A percentile compares a stretch with the other conserved stretches of the same genome.
phyloP scores from a whole-genome alignment of 768 basidiomycete species.

The Trametes villosa region DNA sequence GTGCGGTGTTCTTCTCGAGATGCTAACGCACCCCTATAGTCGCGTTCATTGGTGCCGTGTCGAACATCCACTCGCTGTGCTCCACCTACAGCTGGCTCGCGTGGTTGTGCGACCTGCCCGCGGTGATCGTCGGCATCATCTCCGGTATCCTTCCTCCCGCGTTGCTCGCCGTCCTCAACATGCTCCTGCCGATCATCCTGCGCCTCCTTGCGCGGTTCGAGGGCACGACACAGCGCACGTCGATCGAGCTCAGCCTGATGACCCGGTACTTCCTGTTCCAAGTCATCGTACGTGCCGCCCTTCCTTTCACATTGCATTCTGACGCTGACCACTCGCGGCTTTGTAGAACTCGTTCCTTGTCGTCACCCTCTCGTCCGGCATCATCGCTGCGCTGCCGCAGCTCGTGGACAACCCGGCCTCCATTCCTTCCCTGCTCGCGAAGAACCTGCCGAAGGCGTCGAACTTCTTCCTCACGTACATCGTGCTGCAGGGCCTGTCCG shows the following conservation, averaged over 20 bases:
- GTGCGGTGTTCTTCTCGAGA: accelerated
- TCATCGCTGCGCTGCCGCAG: slow-evolving; percentile 68
- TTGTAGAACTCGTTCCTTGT: slow-evolving; percentile 90
- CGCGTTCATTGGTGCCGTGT: slow-evolving; percentile 77
- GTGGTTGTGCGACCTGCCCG: slow-evolving; percentile 81
- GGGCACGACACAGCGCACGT: slow-evolving; percentile 85
- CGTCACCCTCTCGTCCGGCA: slow-evolving; percentile 83
- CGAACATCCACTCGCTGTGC: slow-evolving; percentile 79
- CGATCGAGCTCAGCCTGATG: slow-evolving; percentile 91
- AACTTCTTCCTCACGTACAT: slow-evolving; percentile 93
- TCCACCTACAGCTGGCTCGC: slow-evolving; percentile 66
- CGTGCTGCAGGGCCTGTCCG: slow-evolving; percentile 79
- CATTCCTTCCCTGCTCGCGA: slow-evolving; percentile 72
- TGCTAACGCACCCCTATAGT: slow-evolving; percentile 24
- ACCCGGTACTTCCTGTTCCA: slow-evolving; percentile 90
- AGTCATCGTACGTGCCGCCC: slow-evolving; percentile 66
- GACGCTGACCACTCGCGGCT: neutral
- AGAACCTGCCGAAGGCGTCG: slow-evolving; percentile 78
- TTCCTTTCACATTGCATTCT: too few relatives aligned
- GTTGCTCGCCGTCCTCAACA: slow-evolving; percentile 86
- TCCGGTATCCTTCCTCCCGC: slow-evolving; percentile 89
- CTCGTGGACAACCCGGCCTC: slow-evolving; percentile 71
- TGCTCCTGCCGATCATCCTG: slow-evolving; percentile 85
- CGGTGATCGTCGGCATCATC: slow-evolving; percentile 76
- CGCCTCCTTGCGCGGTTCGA: slow-evolving; percentile 83